These are phyloP conservation scores for Xylaria grammica DNA, from an alignment of 495 filamentous ascomycete genomes.

Conservation along the genomic window DNA sequence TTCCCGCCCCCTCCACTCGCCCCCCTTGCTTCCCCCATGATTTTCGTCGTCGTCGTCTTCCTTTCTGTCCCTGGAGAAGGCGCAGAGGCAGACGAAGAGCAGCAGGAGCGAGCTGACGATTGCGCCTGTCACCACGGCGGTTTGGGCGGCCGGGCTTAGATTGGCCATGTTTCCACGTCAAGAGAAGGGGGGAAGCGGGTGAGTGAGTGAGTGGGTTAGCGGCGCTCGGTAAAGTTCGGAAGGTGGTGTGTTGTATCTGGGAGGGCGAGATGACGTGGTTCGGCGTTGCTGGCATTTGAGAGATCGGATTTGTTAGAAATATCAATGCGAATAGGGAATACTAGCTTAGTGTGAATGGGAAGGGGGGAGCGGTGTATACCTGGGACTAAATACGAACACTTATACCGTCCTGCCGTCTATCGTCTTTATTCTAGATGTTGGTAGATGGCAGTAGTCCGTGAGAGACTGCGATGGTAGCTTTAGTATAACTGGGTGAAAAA, in stretches of 20 bases:
- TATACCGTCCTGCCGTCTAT: no score
- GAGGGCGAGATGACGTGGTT: not conserved
- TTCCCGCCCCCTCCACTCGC: not conserved
- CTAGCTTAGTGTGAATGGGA: not conserved
- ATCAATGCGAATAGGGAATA: no score
- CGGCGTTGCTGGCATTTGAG: not conserved
- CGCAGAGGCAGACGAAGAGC: not conserved
- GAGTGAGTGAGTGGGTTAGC: no score
- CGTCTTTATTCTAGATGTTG: not conserved
- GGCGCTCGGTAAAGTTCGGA: not conserved
- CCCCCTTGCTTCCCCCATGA: not conserved
- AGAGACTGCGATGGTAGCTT: not conserved
- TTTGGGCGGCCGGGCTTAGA: not conserved
- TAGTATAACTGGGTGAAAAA: not conserved
- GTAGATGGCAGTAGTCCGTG: not conserved
- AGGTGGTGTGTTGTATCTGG: not conserved
- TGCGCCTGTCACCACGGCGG: not conserved
- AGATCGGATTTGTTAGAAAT: no score
- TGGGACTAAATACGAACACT: not conserved
- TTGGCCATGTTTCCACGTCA: constrained; percentile 2
- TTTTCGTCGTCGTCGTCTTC: not conserved
- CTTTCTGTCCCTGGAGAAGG: not conserved
- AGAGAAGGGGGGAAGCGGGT: no score
- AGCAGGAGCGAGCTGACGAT: not conserved
- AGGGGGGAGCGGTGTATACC: not conserved